Base-by-base conservation (phyloP, 768 basidiomycete genomes). In the Baorangia bicolor region DNA sequence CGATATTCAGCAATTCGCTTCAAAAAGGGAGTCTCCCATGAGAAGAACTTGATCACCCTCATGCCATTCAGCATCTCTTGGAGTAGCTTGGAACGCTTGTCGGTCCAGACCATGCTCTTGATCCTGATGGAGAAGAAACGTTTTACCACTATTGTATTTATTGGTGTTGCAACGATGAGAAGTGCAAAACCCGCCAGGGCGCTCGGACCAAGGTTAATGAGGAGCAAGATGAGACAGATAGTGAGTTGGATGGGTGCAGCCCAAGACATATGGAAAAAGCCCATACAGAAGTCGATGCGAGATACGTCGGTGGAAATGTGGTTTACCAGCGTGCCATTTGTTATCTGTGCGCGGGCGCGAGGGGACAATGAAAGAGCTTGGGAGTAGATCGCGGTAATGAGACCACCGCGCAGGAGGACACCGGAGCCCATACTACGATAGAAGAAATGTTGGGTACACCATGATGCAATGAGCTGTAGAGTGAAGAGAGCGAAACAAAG, bases 251-350 rank as follows among this genome's bases (percentile, higher is more conserved):
- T 85, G 1, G 86, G 86, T 1, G 86, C 83, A 6, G 87, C 75
- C 87, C 88, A 92, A 37, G 80, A 78, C 81, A 93, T 86, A 62
- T 92, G 90, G 70, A 92, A 88, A 74, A 86, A 90, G 20, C 86
- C 78, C 63, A 83, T 78, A 63, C 87, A 88, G 63, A 94, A 97
- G 67, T 98, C 94, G 66, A 98, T 90, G 21, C 94, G 83, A 28
- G 90, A 93, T 21, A 95, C 85, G 67, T 94, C 93, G 1, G 90
- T 92, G 6, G 91, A 93, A 57, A 98, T 95, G 73, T 96, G 93
- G 61, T 94, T 95, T 59, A 97, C 88, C 12, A 97, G 81, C 67
- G 89, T 89, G 21, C 94, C 95, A 64, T 92, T 97, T 2, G 90
- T 84, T 40, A 95, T 79, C 10, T 82, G 85, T 2, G 86, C 85